Base-by-base conservation (phyloP, 352 stramenopile genomes). In the Saprolegnia parasitica region DNA sequence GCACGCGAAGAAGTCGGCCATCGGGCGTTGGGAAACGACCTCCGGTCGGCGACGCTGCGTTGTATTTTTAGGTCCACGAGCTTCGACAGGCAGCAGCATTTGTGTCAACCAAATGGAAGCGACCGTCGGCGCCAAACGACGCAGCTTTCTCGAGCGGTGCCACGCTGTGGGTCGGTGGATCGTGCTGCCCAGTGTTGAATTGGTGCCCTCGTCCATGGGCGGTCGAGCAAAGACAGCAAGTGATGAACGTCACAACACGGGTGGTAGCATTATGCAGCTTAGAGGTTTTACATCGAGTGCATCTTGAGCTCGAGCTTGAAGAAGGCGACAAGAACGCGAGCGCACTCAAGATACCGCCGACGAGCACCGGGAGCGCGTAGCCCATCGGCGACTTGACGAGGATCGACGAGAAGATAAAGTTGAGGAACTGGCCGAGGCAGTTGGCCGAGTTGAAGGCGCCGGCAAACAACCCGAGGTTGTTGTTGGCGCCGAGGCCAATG, bases 381-480 rank as follows among this genome's bases (percentile, higher is more conserved):
- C 81, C 83, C 23, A 91, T 71, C 54, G 80, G 77, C 1, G 81
- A 88, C 50, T 89, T 75, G 29, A 91, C 81, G 1, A 93, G 67
- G 11, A 72, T 78, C 47, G 83, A 74, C 2, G 79, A 81, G 32
- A 90, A 68, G 24, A 79, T 60, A 56, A 91, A 91, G 71, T 93
- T 93, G 52, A 93, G 75, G 46, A 93, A 60, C 45, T 93, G 84
- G 18, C 83, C 81, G 9, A 88, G 37, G 72, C 83, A 90, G 71
- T 89, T 93, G 55, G 84, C 80, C 47, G 84, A 91, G 73, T 91
- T 91, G 35, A 91, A 76, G 4, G 84, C 84, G 4, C 84, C 83
- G 11, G 89, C 80, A 56, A 88, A 90, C 76, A 92, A 85, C 13
- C 84, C 84, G 45, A 92, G 74, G 16, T 90, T 80, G 4, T 80